phyloP scores from a whole-genome alignment of 2,329 filamentous ascomycete species.

The Neopestalotiopsis sp. region DNA sequence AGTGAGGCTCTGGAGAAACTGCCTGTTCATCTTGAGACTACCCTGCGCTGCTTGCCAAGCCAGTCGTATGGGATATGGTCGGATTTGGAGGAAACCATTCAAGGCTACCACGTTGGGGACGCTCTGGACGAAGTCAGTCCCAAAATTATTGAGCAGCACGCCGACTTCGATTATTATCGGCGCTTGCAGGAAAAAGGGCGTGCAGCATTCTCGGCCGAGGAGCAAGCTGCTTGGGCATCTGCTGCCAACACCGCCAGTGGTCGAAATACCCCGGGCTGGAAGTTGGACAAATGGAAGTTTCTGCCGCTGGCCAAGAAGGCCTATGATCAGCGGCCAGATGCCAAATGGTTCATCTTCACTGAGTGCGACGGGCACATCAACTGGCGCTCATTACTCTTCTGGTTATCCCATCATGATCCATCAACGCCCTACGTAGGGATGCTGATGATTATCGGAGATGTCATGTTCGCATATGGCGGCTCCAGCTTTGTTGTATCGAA shows the following conservation, averaged over 20 bases:
- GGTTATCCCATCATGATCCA: constrained; percentile 57
- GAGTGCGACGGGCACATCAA: constrained; percentile 64
- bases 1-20: constrained; percentile 61
- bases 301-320: constrained; percentile 59
- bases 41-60: constrained; percentile 59
- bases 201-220: constrained; percentile 42
- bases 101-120: constrained; percentile 56
- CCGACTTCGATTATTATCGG: constrained; percentile 59
- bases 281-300: constrained; percentile 64
- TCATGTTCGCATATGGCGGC: constrained; percentile 58
- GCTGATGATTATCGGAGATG: constrained; percentile 54
- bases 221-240: constrained; percentile 33
- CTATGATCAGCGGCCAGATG: constrained; percentile 43
- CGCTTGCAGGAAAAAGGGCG: constrained; percentile 48
- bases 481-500: constrained; percentile 58
- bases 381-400: constrained; percentile 57
- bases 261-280: constrained; percentile 53
- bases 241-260: constrained; percentile 37
- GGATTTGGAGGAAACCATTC: constrained; percentile 58
- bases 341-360: constrained; percentile 65
- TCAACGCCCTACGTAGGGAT: constrained; percentile 58
- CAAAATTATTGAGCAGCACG: constrained; percentile 42
- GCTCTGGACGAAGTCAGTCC: constrained; percentile 50
- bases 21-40: constrained; percentile 58
- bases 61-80: constrained; percentile 62